Base-by-base conservation (phyloP, 345 rosid genomes). In the Hevea brasiliensis region DNA sequence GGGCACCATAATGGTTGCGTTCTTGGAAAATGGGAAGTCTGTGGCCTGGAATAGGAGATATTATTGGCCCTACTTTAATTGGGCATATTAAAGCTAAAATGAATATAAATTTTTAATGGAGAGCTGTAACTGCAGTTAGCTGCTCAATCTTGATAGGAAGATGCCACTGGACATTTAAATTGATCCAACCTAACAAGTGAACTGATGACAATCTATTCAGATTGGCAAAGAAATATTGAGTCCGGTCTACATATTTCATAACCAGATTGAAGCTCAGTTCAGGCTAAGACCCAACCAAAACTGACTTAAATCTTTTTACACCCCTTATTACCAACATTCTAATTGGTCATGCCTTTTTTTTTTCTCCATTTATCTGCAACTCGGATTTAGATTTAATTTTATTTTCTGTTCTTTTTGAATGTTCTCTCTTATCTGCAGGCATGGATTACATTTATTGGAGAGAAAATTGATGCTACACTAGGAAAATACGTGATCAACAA, bases 401-500 rank as follows among this genome's bases (percentile, higher is more conserved):
- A 61, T 47, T 63, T 53, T 1, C 15, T 20, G 6, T 23, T 8
- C 3, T 47, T 35, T 17, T 42, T 32, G 27, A 59, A 32, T 41
- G 18, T 61, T 67, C 56, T 41, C 53, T n/a, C 63, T 65, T 37
- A 45, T 78, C 72, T 80, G 37, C 87, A 92, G 98, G 88, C 92
- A 0, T 92, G 98, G 98, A 86, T 94, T 76, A 80, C 95, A 77
- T 81, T 85, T 42, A 73, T 90, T 63, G 97, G 94, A 67, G 94
- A 95, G 84, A 92, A 92, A 85, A 85, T 90, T 73, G 96, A 89
- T 72, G 91, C 90, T 1, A 84, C 94, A 20, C 79, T 90, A 18
- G 83, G 86, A 54, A 92, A 88, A 72, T 79, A 68, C 73, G 70
- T 77, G 35, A 65, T 62, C 67, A 65, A 48, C 66, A 75, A 54